phyloP scores from a whole-genome alignment of 2,329 filamentous ascomycete genomes.

The Aspergillus brasiliensis region DNA sequence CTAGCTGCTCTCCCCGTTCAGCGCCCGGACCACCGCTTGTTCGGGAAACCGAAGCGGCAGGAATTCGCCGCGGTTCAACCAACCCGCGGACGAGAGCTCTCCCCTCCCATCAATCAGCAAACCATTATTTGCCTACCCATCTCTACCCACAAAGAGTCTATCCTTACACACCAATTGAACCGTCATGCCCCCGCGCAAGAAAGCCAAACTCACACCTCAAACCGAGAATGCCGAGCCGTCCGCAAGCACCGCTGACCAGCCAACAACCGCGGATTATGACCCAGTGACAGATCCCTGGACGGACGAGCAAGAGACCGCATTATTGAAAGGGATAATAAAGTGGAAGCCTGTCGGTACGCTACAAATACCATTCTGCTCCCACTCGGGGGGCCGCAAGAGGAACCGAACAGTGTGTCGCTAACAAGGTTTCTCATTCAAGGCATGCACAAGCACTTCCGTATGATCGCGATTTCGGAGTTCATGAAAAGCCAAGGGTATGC shows the following conservation, averaged over 20 bases:
- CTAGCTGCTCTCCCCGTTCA: conserved; percentile 14
- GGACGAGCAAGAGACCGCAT: conserved; percentile 87
- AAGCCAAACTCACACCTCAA: conserved; percentile 52
- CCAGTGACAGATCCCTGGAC: conserved; percentile 78
- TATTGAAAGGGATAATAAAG: conserved; percentile 89
- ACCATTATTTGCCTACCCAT: not conserved
- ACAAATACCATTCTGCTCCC: not conserved
- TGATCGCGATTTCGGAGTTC: conserved; percentile 81
- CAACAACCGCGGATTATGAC: conserved; percentile 46
- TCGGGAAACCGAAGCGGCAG: conserved; percentile 20
- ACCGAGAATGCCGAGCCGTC: conserved; percentile 31
- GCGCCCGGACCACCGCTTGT: conserved; percentile 35
- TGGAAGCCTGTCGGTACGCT: conserved; percentile 90
- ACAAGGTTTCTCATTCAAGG: conserved; percentile 46
- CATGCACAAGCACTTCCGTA: conserved; percentile 91
- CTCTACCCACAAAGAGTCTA: not conserved
- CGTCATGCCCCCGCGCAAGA: conserved; percentile 60
- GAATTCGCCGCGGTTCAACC: not conserved
- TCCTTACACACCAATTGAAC: not conserved
- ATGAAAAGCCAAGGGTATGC: conserved; percentile 77
- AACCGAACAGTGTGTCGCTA: not conserved
- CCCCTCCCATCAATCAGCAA: not conserved
- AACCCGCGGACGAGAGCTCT: not conserved
- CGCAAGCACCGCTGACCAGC: conserved; percentile 33
- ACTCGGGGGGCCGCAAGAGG: not conserved